Conservation (phyloP, 192 early-diverging fungal species). For the Allomyces macrogynus region DNA sequence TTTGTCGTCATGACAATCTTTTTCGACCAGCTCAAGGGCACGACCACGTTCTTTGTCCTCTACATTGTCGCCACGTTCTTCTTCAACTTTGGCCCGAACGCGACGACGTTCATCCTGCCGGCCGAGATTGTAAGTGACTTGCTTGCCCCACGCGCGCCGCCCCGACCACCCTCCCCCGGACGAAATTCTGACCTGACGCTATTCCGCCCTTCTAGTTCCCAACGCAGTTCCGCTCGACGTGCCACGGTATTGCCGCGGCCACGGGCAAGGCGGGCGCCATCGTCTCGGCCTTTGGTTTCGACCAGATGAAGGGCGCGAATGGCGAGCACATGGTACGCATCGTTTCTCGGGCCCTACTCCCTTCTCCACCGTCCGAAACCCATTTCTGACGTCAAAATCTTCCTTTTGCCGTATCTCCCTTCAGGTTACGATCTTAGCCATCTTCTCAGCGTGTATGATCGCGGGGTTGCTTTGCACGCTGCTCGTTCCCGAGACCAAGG, state of each 20-base stretch:
- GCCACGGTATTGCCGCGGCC: conserved; percentile 63
- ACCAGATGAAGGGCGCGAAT: conserved; percentile 23
- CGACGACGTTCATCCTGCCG: conserved; percentile 66
- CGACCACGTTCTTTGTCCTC: conserved; percentile 25
- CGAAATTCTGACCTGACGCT: no score
- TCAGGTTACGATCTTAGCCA: conserved; percentile 16
- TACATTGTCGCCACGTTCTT: conserved; percentile 51
- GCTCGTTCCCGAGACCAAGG: conserved; percentile 53
- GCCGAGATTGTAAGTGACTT: conserved; percentile 19
- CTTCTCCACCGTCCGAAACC: no score
- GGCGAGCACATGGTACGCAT: conserved; percentile 19
- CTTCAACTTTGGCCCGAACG: conserved; percentile 92
- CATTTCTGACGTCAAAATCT: no score
- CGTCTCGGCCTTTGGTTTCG: conserved; percentile 39
- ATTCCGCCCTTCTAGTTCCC: conserved; percentile 22
- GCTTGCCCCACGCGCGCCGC: no score
- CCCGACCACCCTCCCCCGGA: no score
- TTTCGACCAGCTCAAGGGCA: not conserved
- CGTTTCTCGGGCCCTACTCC: conserved; percentile 12
- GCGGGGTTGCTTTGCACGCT: conserved; percentile 36
- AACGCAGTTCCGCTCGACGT: conserved; percentile 47
- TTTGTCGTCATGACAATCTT: conserved; percentile 30
- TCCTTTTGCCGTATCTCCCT: no score
- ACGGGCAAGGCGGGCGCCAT: conserved; percentile 56
- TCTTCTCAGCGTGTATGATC: conserved; percentile 31